Base-by-base conservation (phyloP, 139 green algal genomes). In the Chlorella sp. region DNA sequence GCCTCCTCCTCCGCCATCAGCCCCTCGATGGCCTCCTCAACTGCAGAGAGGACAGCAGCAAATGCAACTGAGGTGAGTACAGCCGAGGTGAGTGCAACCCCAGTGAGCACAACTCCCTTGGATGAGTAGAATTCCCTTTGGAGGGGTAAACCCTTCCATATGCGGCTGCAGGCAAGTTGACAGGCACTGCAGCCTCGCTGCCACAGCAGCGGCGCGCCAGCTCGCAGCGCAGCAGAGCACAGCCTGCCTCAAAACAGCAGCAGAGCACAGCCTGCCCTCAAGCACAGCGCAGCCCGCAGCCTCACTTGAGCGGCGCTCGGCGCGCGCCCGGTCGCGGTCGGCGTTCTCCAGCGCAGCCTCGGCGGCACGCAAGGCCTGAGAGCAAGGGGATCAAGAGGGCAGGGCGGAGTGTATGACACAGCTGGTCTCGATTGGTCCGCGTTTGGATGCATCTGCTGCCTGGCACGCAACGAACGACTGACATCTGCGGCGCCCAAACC, bases 21-120 rank as follows among this genome's bases (percentile, higher is more conserved):
- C 11, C 64, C 81, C 60, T 91, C 83, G 5, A 92, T 89, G 30
- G 89, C 80, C 56, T 87, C 88, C 41, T 92, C 84, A 62, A 91
- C 83, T 74, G 82, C 77, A 14, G 73, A 62, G 2, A 5, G 36
- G 54, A 6, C n/a, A 77, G 43, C 20, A 30, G 13, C 4, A 5
- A 28, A n/a, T n/a, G n/a, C n/a, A n/a, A n/a, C n/a, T n/a, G n/a
- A n/a, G n/a, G n/a, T n/a, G n/a, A n/a, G n/a, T n/a, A n/a, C 3
- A 19, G 70, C 40, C 8, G 22, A 34, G 40, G 24, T 20, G 40
- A 0, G 70, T 5, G 70, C 38, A 51, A 16, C 1, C 3, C 34
- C 26, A 73, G 34, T 7, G n/a, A n/a, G n/a, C n/a, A n/a, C n/a
- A n/a, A n/a, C n/a, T n/a, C n/a, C n/a, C n/a, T n/a, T n/a, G n/a